Evolutionary conservation across 768 basidiomycete genomes (phyloP).

Genomic region (Hysterangium stoloniferum): DNA sequence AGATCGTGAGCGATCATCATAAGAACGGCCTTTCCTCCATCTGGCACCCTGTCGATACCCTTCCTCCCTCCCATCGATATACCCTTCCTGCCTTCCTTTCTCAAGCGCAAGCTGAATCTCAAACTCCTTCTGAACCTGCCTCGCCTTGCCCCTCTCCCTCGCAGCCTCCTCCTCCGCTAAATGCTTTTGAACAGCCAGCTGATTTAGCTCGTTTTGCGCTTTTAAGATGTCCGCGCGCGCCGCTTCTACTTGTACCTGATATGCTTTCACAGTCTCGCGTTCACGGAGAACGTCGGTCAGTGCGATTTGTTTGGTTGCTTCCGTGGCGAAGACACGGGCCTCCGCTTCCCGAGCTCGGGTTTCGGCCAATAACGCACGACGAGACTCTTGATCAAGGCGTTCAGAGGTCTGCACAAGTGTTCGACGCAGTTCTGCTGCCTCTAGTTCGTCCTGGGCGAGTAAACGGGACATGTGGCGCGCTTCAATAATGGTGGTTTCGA

Average conservation of each 20-base stretch:
- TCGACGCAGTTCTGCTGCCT: not conserved
- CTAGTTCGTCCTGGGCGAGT: not conserved
- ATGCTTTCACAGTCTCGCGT: conserved; percentile 3
- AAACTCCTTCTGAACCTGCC: conserved; percentile 1
- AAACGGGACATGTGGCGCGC: conserved; percentile 2
- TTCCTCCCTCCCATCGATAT: conserved; percentile 7
- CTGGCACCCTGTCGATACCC: conserved; percentile 5
- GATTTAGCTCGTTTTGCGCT: conserved; percentile 9
- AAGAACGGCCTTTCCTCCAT: not conserved
- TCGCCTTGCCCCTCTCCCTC: conserved; percentile 1
- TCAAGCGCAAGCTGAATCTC: conserved; percentile 7
- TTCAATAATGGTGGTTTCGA: not conserved
- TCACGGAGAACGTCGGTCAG: conserved; percentile 3
- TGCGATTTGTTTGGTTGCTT: not conserved
- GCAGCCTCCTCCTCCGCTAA: conserved; percentile 7
- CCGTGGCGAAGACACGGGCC: conserved; percentile 1
- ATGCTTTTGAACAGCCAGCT: conserved; percentile 3
- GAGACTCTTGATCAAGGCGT: conserved; percentile 1
- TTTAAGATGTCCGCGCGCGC: conserved; percentile 5
- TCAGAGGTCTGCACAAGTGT: not conserved
- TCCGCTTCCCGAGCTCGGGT: conserved; percentile 9
- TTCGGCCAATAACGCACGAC: conserved; percentile 4
- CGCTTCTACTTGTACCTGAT: conserved; percentile 7
- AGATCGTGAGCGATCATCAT: not conserved
- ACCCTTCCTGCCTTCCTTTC: conserved; percentile 5